Percentiles rank a stretch among this genome's conserved stretches.
Conservation (phyloP, 768 basidiomycete genomes). For the Dioszegia aurantiaca region DNA sequence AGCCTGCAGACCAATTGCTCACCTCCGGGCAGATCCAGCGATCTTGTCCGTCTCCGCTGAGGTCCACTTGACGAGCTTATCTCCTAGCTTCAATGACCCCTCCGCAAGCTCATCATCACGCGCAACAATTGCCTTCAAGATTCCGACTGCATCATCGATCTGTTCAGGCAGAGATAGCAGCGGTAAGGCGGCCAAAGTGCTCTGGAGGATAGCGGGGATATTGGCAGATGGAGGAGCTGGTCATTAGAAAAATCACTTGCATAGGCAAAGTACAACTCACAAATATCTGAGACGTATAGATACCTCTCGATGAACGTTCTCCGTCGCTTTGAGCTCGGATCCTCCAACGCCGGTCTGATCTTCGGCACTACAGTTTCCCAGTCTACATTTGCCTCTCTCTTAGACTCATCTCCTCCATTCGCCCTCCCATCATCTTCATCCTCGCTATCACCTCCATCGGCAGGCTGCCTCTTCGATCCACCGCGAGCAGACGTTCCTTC, state of each 20-base stretch:
- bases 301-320: slow-evolving; percentile 31
- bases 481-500: slow-evolving; percentile 13
- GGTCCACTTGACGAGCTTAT: slow-evolving; percentile 75
- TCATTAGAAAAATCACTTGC: background rate
- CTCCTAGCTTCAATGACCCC: slow-evolving; percentile 58
- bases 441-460: slow-evolving; percentile 10
- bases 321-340: slow-evolving; percentile 37
- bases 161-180: slow-evolving; percentile 30
- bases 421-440: slow-evolving; percentile 23
- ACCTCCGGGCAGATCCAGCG: slow-evolving; percentile 63
- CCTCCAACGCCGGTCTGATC: slow-evolving; percentile 25
- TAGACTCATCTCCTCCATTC: slow-evolving; percentile 13
- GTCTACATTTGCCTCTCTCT: slow-evolving; percentile 25
- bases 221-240: slow-evolving; percentile 39
- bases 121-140: slow-evolving; percentile 33
- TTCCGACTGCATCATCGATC: slow-evolving; percentile 32
- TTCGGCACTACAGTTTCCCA: slow-evolving; percentile 34
- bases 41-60: slow-evolving; percentile 64
- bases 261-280: slow-evolving; percentile 22
- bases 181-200: slow-evolving; percentile 25
- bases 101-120: slow-evolving; percentile 42
- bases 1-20: slow-evolving; percentile 34
- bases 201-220: slow-evolving; percentile 27
- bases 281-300: slow-evolving; percentile 29
- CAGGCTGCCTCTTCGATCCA: background rate